These are phyloP conservation scores for Podospora bellae-mahoneyi DNA, from an alignment of 495 filamentous ascomycete species.

Conservation along the genomic window DNA sequence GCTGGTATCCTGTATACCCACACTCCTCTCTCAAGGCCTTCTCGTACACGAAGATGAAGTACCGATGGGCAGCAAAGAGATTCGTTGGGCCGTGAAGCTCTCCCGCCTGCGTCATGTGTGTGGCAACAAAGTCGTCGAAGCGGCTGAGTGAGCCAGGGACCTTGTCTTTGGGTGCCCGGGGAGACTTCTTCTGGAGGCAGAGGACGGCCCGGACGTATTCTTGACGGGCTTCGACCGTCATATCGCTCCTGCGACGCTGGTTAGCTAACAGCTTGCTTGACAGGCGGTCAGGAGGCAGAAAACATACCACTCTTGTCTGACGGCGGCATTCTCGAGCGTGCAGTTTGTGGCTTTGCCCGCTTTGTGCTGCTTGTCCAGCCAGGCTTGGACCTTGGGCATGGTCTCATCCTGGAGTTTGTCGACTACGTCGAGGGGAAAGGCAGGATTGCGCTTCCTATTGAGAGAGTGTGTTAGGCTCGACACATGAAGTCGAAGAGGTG, in stretches of 20 bases:
- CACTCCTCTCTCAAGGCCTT: constrained; percentile 66
- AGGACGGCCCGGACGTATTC: constrained; percentile 48
- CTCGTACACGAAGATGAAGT: constrained; percentile 64
- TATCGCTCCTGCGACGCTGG: constrained; percentile 39
- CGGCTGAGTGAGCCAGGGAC: constrained; percentile 51
- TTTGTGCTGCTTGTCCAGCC: constrained; percentile 9
- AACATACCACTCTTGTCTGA: constrained; percentile 16
- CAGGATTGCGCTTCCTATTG: constrained; percentile 12
- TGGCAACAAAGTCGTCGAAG: constrained; percentile 55
- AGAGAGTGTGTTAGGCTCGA: not conserved
- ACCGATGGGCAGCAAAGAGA: constrained; percentile 66
- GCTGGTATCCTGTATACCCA: constrained; percentile 56
- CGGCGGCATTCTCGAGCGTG: constrained; percentile 15
- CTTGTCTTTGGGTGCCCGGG: constrained; percentile 36
- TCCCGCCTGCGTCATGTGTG: constrained; percentile 43
- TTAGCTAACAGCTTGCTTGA: not conserved
- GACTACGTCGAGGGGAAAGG: constrained; percentile 14
- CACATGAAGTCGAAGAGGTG: not conserved
- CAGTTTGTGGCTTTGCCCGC: constrained; percentile 11
- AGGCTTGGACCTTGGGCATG: constrained; percentile 19
- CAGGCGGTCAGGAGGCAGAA: not conserved
- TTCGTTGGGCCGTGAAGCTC: constrained; percentile 55
- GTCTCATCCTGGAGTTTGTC: constrained; percentile 14
- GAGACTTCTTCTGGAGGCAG: constrained; percentile 47
- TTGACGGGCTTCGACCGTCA: constrained; percentile 46